Evolutionary conservation across 805 yeast species (phyloP), one percentile per base, ranked within the genome.

Genomic region (Schizosaccharomyces lindneri): DNA sequence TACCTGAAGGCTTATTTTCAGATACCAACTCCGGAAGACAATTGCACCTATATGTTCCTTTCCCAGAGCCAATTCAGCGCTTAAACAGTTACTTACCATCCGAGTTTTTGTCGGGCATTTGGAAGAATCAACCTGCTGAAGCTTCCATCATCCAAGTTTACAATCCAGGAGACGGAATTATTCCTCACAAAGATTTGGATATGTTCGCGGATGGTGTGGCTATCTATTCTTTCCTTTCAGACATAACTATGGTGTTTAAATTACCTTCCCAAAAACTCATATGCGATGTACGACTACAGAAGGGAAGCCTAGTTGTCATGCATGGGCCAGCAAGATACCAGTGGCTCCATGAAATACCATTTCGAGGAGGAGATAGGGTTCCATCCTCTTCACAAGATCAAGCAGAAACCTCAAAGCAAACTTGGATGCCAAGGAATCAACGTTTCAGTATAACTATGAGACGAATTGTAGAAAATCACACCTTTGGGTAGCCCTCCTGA

Each of bases 51-150:
- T 51, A 51, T 5, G 27, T 21, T 17, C 57, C 57, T 24, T 51
- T 51, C 27, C 57, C 57, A 29, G 57, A 17, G n/a, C 57, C n/a
- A 19, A 21, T 24, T 1, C 21, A 51, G 7, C 15, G 31, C n/a
- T 9, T 51, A 29, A 21, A 51, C 19, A 29, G 27, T 3, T 57
- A 21, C 27, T 15, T 60, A 73, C 75, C 63, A 74, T 71, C 60
- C 68, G 29, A 55, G 31, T 57, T 36, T 21, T 15, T 29, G 13
- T 17, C 31, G 9, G 11, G 19, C 43, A 1, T 57, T 15, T 57
- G 60, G 60, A 15, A 32, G 29, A 48, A 41, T 29, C 41, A 31
- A 15, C 43, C 31, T 15, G 48, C 48, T 29, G 60, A 57, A 57
- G 60, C 60, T 48, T 19, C 21, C 17, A 57, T 57, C 60, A 57